Evolutionary conservation across 805 yeast genomes (phyloP).

Genomic region (Candida schatavii): DNA sequence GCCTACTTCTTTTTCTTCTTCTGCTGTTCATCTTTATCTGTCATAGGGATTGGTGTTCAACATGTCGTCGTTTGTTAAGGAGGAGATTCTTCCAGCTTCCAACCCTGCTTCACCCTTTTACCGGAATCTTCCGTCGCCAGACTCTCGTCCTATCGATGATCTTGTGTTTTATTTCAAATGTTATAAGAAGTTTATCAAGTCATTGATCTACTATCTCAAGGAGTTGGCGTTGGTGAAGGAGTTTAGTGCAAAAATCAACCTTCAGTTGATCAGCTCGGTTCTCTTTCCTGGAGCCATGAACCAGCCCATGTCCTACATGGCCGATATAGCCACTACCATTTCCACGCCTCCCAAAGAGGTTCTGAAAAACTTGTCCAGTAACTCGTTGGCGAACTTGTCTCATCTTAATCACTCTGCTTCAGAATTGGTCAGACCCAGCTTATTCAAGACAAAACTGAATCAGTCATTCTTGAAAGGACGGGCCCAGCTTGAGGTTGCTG

Average conservation of each 20-base stretch:
- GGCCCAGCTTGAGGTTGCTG: too few species aligned
- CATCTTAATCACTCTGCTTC: conserved; percentile 24
- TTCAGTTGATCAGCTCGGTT: conserved; percentile 36
- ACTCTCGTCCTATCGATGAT: conserved; percentile 38
- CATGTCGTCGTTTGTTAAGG: conserved; percentile 22
- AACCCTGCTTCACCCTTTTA: conserved; percentile 38
- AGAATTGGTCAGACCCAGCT: conserved; percentile 16
- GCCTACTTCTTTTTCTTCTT: too few species aligned
- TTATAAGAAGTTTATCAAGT: conserved; percentile 39
- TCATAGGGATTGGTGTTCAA: too few species aligned
- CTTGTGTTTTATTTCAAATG: conserved; percentile 36
- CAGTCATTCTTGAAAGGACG: conserved; percentile 7
- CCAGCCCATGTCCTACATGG: conserved; percentile 24
- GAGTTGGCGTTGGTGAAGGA: conserved; percentile 50
- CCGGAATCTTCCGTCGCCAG: conserved; percentile 36
- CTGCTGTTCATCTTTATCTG: too few species aligned
- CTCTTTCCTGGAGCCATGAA: conserved; percentile 45
- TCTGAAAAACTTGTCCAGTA: conserved; percentile 13
- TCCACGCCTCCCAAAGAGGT: conserved; percentile 12
- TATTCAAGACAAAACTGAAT: conserved; percentile 23
- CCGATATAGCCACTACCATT: conserved; percentile 6
- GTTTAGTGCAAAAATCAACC: conserved; percentile 35
- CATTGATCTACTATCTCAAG: conserved; percentile 34
- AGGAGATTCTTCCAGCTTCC: conserved; percentile 28
- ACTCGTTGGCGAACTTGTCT: conserved; percentile 4